Conservation (phyloP, 331 rosid genomes). For the Quercus phellos region DNA sequence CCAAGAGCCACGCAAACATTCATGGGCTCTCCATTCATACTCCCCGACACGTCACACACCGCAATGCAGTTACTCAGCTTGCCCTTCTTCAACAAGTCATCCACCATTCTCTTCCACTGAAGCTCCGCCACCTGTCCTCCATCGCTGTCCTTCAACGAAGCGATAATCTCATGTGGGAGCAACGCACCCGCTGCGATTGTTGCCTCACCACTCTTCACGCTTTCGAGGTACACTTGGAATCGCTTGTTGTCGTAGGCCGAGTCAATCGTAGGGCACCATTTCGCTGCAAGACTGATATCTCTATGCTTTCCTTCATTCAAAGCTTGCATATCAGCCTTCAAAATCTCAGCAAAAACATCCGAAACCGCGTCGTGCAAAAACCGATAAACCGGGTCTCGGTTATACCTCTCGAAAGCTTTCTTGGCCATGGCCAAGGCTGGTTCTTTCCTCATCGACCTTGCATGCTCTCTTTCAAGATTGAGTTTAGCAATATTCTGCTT, state of each 20-base stretch:
- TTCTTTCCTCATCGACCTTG: neutral
- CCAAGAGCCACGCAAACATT: conserved; percentile 11
- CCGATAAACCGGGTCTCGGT: conserved; percentile 9
- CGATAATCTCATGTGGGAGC: conserved; percentile 44
- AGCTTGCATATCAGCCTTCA: conserved; percentile 22
- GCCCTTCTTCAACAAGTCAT: conserved; percentile 22
- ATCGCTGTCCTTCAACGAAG: neutral
- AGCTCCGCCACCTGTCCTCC: conserved; percentile 25
- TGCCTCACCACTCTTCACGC: conserved; percentile 30
- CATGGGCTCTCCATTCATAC: conserved; percentile 43
- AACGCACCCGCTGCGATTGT: conserved; percentile 41
- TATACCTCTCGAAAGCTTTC: conserved; percentile 26
- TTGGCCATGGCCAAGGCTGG: conserved; percentile 19
- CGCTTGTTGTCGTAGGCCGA: conserved; percentile 35
- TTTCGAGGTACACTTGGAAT: conserved; percentile 28
- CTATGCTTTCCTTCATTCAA: conserved; percentile 4
- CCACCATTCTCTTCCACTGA: no score
- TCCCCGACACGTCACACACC: conserved; percentile 40
- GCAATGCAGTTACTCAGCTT: conserved; percentile 35
- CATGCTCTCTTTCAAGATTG: neutral
- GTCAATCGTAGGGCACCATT: conserved; percentile 56
- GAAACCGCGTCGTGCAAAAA: conserved; percentile 22
- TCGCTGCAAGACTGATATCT: conserved; percentile 43
- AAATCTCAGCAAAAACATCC: conserved; percentile 26
- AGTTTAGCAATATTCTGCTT: no score